Base-by-base conservation (phyloP, 208 protist genomes). In the Trypanosoma scelopori region DNA sequence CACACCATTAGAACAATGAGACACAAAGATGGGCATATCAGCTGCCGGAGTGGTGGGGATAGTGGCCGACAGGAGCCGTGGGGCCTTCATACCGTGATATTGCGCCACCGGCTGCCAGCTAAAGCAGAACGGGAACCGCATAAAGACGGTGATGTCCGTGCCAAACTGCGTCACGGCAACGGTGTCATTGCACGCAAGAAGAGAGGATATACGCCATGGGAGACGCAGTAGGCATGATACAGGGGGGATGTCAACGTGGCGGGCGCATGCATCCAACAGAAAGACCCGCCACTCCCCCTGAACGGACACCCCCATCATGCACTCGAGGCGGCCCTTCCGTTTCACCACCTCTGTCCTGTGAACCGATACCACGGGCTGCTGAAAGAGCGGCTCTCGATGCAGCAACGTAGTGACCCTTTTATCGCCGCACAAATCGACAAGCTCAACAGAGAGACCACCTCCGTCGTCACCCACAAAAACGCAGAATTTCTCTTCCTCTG, bases 1-100 rank as follows among this genome's bases (percentile, higher is more conserved):
- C 52, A 45, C 58, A 2, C 84, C 84, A 51, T 93, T 78, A 0
- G 86, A 90, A 71, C 83, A 93, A 60, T 93, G 86, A 30, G 78
- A 73, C 18, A 88, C 27, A 71, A 56, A 84, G 0, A 67, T 68
- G 27, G 39, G 25, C 13, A 43, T 0, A 47, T 1, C 46, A 46
- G 2, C 27, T 55, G 6, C 27, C 32, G 9, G 3, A 55, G 20
- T 51, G 25, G 9, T 2, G 28, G 50, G 16, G 35, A 82, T 65
- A 6, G 58, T 69, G 37, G 74, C 77, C 16, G 58, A 60, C 0
- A 94, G 51, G 41, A 91, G 64, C 12, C 84, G 85, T 11, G 83
- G 85, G 3, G 84, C 88, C 20, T 69, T 66, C 16, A 91, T 67
- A 37, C 66, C 71, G 32, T 77, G 66, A 50, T 69, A 80, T 27